Evolutionary conservation across 2,329 filamentous ascomycete species (phyloP), one percentile per base, ranked within the genome.

Genomic region (Sporothrix luriei): DNA sequence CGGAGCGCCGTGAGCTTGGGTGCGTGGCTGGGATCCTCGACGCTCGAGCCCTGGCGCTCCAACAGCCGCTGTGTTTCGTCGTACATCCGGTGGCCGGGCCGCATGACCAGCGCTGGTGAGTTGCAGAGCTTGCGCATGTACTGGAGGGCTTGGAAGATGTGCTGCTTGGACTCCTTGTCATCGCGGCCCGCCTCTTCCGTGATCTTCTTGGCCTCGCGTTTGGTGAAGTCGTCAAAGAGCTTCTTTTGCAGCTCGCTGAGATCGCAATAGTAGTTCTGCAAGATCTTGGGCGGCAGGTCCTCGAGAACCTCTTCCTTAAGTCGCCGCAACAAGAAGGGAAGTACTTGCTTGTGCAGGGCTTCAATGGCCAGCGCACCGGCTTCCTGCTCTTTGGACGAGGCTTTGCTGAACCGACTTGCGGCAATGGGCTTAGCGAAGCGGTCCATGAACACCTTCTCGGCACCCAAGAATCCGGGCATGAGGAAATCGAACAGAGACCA

Each of bases 61-160:
- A 99, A 85, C 74, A 93, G 88, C 66, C 87, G 88, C 78, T 97
- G 93, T 4, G 94, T 94, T 21, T 94, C 90, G 19, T 93, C 91
- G 78, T 97, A 99, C 73, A 95, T 88, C 77, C 91, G 92, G 80
- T 97, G 94, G 21, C 89, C 92, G 67, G 95, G 93, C 77, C 97
- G 98, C 85, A 99, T 92, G 11, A 99, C 95, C 73, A 99, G 85
- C 0, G 95, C 93, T 0, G 95, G 95, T 3, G 95, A 97, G 78
- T 99, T 99, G 85, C 95, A 99, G 6, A 99, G 87, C 82, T 98
- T 98, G 72, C 96, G 93, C 96, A 99, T 99, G 81, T 99, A 99
- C 78, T 99, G 96, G 57, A 99, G 82, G 4, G 96, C 95, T 79
- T 98, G 94, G 90, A 99, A 99, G 74, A 99, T 99, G 79, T 99